Evolutionary conservation across 371 early-diverging fungal species (phyloP).

Genomic region (Mucor indicus): DNA sequence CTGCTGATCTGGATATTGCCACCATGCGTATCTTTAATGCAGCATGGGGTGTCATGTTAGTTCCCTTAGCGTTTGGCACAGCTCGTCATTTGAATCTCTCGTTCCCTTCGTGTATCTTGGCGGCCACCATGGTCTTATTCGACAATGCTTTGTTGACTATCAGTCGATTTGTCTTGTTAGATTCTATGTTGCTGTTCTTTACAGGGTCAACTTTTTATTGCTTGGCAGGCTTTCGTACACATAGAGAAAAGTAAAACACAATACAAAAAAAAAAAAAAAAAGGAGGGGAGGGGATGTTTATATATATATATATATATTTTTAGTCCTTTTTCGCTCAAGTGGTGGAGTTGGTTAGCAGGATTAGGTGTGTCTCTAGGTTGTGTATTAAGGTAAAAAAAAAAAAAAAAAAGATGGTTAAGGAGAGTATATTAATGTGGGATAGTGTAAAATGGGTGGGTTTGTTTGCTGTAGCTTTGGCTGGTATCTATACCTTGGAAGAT

Average conservation of each 20-base stretch:
- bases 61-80: conserved; percentile 92
- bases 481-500: conserved; percentile 91
- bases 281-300: neutral
- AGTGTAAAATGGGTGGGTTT: conserved; percentile 99
- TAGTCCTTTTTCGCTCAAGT: conserved; percentile 76
- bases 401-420: neutral
- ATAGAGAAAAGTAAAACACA: conserved; percentile 49
- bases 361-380: conserved; percentile 85
- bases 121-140: conserved; percentile 73
- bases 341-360: conserved; percentile 86
- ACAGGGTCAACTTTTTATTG: conserved; percentile 81
- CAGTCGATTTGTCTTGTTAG: conserved; percentile 96
- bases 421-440: conserved; percentile 7
- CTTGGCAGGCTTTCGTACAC: conserved; percentile 67
- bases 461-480: conserved; percentile 93
- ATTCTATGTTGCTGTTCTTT: conserved; percentile 95
- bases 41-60: conserved; percentile 88
- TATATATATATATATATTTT: neutral
- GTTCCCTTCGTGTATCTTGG: conserved; percentile 58
- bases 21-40: conserved; percentile 93
- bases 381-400: conserved; percentile 41
- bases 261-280: too few species aligned
- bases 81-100: conserved; percentile 74
- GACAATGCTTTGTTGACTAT: conserved; percentile 89
- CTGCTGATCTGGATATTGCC: conserved; percentile 78